These are phyloP conservation scores for Gloeophyllum trabeum DNA, from an alignment of 768 basidiomycete species.

Conservation along the genomic window DNA sequence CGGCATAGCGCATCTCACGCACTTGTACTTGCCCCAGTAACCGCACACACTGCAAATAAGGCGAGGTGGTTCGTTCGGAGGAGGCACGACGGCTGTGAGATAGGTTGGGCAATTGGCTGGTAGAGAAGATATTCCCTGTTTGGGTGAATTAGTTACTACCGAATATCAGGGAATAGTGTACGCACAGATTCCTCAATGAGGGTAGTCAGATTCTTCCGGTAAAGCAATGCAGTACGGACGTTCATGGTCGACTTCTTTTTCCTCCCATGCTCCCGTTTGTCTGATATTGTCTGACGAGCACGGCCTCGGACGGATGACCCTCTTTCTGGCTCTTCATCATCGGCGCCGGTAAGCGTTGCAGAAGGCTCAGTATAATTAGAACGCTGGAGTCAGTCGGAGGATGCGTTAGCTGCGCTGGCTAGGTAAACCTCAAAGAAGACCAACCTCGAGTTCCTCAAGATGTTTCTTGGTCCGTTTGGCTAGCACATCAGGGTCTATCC, in stretches of 20 bases:
- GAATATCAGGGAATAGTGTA: slow-evolving; percentile 6
- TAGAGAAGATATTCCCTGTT: slow-evolving; percentile 46
- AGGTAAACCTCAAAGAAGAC: too few relatives aligned
- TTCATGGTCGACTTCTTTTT: slow-evolving; percentile 79
- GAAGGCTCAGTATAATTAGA: slow-evolving; percentile 68
- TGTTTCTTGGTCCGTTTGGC: slow-evolving; percentile 68
- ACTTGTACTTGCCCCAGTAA: slow-evolving; percentile 73
- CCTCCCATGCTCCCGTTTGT: slow-evolving; percentile 50
- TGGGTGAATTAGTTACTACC: not conserved
- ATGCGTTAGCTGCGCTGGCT: too few relatives aligned
- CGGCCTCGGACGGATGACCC: slow-evolving; percentile 48
- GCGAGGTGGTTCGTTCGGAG: slow-evolving; percentile 53
- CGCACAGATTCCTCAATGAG: slow-evolving; percentile 76
- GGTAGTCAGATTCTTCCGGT: slow-evolving; percentile 66
- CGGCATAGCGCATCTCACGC: slow-evolving; percentile 64
- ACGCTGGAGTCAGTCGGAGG: too few relatives aligned
- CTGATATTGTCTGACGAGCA: slow-evolving; percentile 69
- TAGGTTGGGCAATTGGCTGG: slow-evolving; percentile 52
- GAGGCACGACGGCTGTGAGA: slow-evolving; percentile 53
- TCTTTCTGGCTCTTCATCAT: slow-evolving; percentile 31
- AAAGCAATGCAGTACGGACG: slow-evolving; percentile 69
- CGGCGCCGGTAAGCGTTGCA: slow-evolving; percentile 23
- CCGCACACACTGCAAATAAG: slow-evolving; percentile 80
- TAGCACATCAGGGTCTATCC: slow-evolving; percentile 50
- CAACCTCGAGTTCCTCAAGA: slow-evolving; percentile 78